Percentiles rank a stretch among this genome's conserved stretches.
phyloP scores from a whole-genome alignment of 768 basidiomycete species.

The Leccinum longicurvipes region DNA sequence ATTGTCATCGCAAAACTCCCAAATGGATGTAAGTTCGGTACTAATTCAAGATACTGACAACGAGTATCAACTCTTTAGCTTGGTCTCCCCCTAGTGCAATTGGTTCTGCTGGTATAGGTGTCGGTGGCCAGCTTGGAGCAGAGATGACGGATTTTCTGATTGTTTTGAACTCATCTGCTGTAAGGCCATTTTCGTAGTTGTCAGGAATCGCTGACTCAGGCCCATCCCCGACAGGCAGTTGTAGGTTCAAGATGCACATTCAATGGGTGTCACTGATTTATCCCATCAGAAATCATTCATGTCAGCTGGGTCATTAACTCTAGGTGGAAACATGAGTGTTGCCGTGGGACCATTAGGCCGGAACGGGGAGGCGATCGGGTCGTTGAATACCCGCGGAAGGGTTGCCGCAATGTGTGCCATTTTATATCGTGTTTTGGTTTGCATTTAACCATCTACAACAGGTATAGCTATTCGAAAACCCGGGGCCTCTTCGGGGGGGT shows the following conservation, averaged over 20 bases:
- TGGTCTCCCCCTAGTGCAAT: conserved; percentile 97
- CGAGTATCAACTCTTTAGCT: conserved; percentile 55
- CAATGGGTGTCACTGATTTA: neutral
- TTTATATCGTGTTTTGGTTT: neutral
- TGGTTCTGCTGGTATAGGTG: conserved; percentile 85
- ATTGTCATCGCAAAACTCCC: conserved; percentile 82
- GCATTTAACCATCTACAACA: conserved; percentile 24
- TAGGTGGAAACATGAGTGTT: conserved; percentile 88
- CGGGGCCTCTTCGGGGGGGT: conserved; percentile 92
- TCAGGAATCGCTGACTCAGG: conserved; percentile 4
- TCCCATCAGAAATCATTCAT: conserved; percentile 75
- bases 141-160: conserved; percentile 91
- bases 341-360: conserved; percentile 91
- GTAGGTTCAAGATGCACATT: conserved; percentile 38
- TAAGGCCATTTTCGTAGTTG: conserved; percentile 34
- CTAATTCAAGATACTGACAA: neutral
- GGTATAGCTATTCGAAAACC: conserved; percentile 91
- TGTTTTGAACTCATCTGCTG: conserved; percentile 79
- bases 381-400: conserved; percentile 80
- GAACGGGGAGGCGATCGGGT: conserved; percentile 86
- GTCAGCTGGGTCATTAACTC: conserved; percentile 85
- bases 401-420: conserved; percentile 80
- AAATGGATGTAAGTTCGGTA: conserved; percentile 65
- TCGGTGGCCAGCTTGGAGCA: conserved; percentile 80
- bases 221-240: conserved; percentile 46